These are phyloP conservation scores for Puccinia novopanici DNA, from an alignment of 1,284 basidiomycete species.

Conservation along the genomic window DNA sequence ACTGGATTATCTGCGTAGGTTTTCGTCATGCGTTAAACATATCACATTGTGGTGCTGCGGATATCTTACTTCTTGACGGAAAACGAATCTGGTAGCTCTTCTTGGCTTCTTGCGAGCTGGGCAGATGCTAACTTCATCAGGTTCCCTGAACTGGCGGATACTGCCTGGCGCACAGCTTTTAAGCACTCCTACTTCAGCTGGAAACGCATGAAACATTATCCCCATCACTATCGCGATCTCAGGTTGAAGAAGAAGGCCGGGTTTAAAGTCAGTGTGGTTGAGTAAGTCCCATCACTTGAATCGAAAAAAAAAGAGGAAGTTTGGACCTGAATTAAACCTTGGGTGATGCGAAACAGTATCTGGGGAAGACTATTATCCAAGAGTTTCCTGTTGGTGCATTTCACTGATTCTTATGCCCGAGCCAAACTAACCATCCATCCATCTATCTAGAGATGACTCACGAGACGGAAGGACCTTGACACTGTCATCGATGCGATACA, in stretches of 20 bases:
- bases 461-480: neutral
- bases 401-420: neutral
- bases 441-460: constrained; percentile 24
- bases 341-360: neutral
- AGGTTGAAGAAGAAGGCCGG: constrained; percentile 43
- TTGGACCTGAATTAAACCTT: neutral
- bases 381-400: constrained; percentile 29
- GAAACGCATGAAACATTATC: constrained; percentile 22
- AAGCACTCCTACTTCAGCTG: constrained; percentile 31
- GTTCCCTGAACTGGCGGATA: constrained; percentile 15
- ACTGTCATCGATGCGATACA: constrained; percentile 41
- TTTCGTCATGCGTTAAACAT: too few species aligned
- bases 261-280: constrained; percentile 28
- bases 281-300: neutral
- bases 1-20: constrained; percentile 40
- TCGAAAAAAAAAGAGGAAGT: neutral
- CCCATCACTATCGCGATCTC: constrained; percentile 10
- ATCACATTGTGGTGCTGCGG: too few species aligned
- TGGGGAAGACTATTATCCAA: constrained; percentile 32
- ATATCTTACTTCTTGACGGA: too few species aligned
- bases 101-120: constrained; percentile 43
- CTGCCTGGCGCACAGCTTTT: constrained; percentile 15
- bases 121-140: constrained; percentile 17
- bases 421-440: neutral
- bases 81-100: neutral